Base-by-base conservation (phyloP, 306 rosid genomes). In the Begonia peltatifolia region DNA sequence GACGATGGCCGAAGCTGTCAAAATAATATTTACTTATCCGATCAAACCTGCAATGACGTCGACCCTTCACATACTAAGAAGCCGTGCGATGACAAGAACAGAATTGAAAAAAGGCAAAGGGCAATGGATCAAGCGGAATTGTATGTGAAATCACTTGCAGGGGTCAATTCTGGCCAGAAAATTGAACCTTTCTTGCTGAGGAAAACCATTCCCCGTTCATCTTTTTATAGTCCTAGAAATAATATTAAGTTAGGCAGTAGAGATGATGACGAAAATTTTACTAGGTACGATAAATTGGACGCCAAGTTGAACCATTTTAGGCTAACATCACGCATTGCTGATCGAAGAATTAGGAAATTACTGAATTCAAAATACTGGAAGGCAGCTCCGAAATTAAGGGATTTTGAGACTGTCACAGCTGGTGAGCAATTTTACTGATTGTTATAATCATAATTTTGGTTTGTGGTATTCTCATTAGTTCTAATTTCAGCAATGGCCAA, bases 211-310 rank as follows among this genome's bases (percentile, higher is more conserved):
- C 76, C 82, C 61, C 68, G 43, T 65, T 69, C 74, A 54, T 75
- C 84, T 42, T 71, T 75, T 81, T 74, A 74, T 42, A 60, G 67
- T 79, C 65, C 71, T 70, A 71, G 79, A 75, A 82, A 74, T 74
- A 70, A 60, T 68, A 68, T 41, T 62, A 81, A 74, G 75, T 69
- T 85, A 85, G 82, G 75, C 64, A 60, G 76, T 74, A 85, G 80
- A 68, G 97, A 85, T 80, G 94, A 90, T 74, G 95, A 80, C 46
- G 97, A 82, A 78, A 90, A 76, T 11, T 63, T 80, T 61, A 46
- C 61, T 30, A 63, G 87, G 81, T 66, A 70, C 79, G 58, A 59
- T 61, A 83, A 83, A 71, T 63, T 67, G 59, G 61, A 87, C 68
- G 69, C 75, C 62, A 83, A 78, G 62, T 60, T 59, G 3, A 89